Evolutionary conservation across 2,329 filamentous ascomycete genomes (phyloP), one percentile per base, ranked within the genome.

Genomic region (Fusarium staphyleae): DNA sequence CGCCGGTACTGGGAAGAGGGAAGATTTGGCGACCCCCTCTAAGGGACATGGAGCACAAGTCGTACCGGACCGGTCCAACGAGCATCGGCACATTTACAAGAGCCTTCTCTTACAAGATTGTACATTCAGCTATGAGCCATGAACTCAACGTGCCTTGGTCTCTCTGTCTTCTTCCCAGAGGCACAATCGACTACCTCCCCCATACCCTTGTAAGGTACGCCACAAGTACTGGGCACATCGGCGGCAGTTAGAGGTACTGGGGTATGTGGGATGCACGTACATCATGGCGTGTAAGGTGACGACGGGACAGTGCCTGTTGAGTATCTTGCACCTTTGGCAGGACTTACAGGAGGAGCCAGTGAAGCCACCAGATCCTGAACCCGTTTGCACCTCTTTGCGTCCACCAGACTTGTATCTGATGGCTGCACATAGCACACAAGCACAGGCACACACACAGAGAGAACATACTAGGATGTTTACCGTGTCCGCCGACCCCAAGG

Each of bases 381-480:
- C 34, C 55, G 54, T 66, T 66, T 66, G 60, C 53, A 32, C 58
- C 19, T 44, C 50, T 35, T 24, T 47, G 43, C 40, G 35, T 32
- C 41, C 45, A 52, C 34, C 35, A 49, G 45, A 32, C 46, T 55
- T 57, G 60, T 56, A 62, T 58, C 48, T 56, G 47, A 55, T 52
- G 51, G 59, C 58, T 45, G 36, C 49, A 62, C 54, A 63, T 43
- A 39, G 47, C 53, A 52, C 42, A 51, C 51, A 60, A 53, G 63
- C 60, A 64, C 60, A 63, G 43, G 66, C 58, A 59, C 52, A 64
- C 55, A 60, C 48, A 63, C 49, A 55, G 48, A 57, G 48, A 57
- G 52, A 59, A 52, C 41, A 54, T 51, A 66, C 60, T 37, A 56
- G 49, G 56, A 50, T 58, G 59, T 55, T 57, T 61, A 49, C 61